Percentiles rank a stretch among this genome's conserved stretches.
Conservation (phyloP, 129 eudicot species). For the Calendula officinalis region DNA sequence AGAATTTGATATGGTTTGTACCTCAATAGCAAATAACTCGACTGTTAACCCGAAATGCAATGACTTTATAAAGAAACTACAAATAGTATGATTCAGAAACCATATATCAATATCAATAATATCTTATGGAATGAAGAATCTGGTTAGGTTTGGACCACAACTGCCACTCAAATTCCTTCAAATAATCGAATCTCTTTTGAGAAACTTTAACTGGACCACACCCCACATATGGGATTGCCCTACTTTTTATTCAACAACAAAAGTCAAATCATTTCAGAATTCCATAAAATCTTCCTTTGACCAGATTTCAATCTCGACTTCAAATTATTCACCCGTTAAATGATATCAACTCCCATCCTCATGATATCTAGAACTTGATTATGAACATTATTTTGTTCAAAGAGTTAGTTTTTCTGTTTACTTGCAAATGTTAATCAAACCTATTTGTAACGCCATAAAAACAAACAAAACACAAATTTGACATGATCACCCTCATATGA, state of each 20-base stretch:
- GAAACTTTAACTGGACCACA: constrained; percentile 25
- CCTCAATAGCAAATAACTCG: not conserved
- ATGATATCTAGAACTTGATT: not conserved
- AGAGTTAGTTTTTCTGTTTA: too few relatives aligned
- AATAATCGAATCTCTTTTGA: constrained; percentile 16
- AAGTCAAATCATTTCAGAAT: constrained; percentile 27
- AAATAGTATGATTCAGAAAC: constrained; percentile 6
- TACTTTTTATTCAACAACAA: constrained; percentile 12
- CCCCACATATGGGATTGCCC: constrained; percentile 20
- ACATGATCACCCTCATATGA: too few relatives aligned
- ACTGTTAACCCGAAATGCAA: not conserved
- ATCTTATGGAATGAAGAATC: constrained; percentile 28
- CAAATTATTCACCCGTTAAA: not conserved
- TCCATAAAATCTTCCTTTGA: constrained; percentile 15
- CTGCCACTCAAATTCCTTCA: constrained; percentile 29
- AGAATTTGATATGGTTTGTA: constrained; percentile 6
- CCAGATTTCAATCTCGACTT: constrained; percentile 14
- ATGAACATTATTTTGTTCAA: not conserved
- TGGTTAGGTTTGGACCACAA: constrained; percentile 33
- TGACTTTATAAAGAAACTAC: not conserved
- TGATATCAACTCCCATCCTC: not conserved
- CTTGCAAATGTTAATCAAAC: too few relatives aligned
- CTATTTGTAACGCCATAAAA: too few relatives aligned
- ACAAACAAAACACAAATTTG: too few relatives aligned
- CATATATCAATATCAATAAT: constrained; percentile 3